A percentile compares a stretch with the other conserved stretches of the same genome.
These are phyloP conservation scores for Plasmodium knowlesi DNA, from an alignment of 169 alveolate genomes.

Conservation along the genomic window DNA sequence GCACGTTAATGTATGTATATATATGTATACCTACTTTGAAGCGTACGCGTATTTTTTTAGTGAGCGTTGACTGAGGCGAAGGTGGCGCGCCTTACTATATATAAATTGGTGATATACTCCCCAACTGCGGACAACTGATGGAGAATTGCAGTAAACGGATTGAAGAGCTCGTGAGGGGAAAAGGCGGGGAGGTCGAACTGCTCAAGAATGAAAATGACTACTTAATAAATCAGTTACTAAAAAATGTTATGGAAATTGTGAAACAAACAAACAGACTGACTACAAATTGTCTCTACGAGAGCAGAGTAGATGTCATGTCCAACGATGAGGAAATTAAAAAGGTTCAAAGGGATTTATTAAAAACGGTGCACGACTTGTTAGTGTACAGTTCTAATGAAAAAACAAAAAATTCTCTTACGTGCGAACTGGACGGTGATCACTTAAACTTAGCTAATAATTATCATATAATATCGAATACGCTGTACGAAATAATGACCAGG, in stretches of 20 bases:
- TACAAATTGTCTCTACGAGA: conserved; percentile 26
- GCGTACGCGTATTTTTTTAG: not conserved
- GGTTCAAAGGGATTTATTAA: conserved; percentile 22
- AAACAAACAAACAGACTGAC: conserved; percentile 45
- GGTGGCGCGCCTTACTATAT: not conserved
- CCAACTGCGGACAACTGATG: not conserved
- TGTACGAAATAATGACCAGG: conserved; percentile 27
- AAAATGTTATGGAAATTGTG: conserved; percentile 59
- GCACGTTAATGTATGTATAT: not conserved
- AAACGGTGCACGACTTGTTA: conserved; percentile 46
- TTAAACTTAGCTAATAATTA: conserved; percentile 20
- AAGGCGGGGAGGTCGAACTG: not conserved
- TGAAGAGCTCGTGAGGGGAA: conserved; percentile 62
- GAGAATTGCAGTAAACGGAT: conserved; percentile 43
- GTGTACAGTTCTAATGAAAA: conserved; percentile 13
- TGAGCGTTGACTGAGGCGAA: not conserved
- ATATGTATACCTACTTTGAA: not conserved
- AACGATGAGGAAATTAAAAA: conserved; percentile 31
- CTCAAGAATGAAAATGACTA: conserved; percentile 17
- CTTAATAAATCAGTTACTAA: conserved; percentile 24
- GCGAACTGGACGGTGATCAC: not conserved
- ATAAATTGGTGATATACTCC: not conserved
- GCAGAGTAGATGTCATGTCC: conserved; percentile 52
- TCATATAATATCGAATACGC: conserved; percentile 23
- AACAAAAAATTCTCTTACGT: not conserved